A percentile compares a stretch with the other conserved stretches of the same genome.
These are phyloP conservation scores for Scedosporium boydii DNA, from an alignment of 2,329 filamentous ascomycete genomes.

Conservation along the genomic window DNA sequence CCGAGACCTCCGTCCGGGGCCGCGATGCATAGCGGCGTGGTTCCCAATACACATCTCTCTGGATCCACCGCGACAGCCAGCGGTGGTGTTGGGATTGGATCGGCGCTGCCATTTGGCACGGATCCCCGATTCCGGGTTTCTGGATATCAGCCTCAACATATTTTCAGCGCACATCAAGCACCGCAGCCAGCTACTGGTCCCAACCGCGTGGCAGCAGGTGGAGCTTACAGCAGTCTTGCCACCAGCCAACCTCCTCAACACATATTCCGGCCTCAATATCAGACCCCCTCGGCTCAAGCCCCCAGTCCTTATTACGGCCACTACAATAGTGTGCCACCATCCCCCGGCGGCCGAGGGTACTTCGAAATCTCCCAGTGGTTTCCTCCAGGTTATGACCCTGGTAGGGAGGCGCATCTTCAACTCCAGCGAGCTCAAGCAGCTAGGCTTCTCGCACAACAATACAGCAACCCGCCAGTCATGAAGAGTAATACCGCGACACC, in stretches of 20 bases:
- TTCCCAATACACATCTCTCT: neutral
- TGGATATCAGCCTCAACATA: neutral
- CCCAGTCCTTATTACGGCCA: neutral
- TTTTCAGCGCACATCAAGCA: neutral
- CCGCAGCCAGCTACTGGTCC: neutral
- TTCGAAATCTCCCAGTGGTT: neutral
- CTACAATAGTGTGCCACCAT: neutral
- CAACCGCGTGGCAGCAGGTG: neutral
- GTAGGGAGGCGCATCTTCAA: neutral
- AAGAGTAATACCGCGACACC: neutral
- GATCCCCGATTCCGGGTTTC: neutral
- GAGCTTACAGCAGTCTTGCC: too few species aligned
- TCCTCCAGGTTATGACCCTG: neutral
- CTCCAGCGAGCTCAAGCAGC: neutral
- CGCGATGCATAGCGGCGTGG: neutral
- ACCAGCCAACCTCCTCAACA: neutral
- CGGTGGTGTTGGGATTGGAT: neutral
- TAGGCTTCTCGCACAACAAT: neutral
- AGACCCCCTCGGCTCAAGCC: neutral
- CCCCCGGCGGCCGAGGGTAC: neutral
- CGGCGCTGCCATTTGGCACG: neutral
- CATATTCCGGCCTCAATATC: neutral
- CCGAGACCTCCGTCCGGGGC: neutral
- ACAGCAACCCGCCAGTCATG: neutral
- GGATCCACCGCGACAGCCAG: neutral